These are phyloP conservation scores for Amphibolis antarctica DNA, from an alignment of 106 monocot genomes.

Conservation along the genomic window DNA sequence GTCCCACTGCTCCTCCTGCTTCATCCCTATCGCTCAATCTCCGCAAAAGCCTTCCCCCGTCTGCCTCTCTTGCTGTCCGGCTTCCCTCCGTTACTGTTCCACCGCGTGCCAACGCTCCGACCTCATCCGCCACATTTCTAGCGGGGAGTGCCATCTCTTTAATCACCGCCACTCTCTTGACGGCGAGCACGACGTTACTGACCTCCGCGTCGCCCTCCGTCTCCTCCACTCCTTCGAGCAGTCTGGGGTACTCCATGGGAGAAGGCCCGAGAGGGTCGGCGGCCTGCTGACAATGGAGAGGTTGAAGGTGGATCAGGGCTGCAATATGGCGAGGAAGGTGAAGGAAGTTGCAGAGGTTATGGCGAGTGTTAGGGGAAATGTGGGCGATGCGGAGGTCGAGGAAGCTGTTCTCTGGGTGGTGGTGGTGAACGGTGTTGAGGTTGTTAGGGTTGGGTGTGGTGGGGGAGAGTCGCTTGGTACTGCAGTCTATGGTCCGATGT, in stretches of 20 bases:
- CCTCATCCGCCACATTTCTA: conserved; percentile 17
- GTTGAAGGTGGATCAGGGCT: conserved; percentile 17
- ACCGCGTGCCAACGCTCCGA: conserved; percentile 15
- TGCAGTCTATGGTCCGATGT: conserved; percentile 50
- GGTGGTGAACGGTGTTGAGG: conserved; percentile 69
- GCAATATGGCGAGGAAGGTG: conserved; percentile 30
- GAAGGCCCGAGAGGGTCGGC: conserved; percentile 18
- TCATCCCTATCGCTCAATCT: conserved; percentile 17
- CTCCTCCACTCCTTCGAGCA: conserved; percentile 31
- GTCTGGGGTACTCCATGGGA: conserved; percentile 10
- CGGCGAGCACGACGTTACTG: conserved; percentile 15
- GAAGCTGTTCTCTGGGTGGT: conserved; percentile 49
- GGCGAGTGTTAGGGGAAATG: conserved; percentile 18
- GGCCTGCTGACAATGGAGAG: conserved; percentile 28
- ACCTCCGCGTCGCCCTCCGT: conserved; percentile 59
- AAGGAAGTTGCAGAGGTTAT: conserved; percentile 37
- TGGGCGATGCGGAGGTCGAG: conserved; percentile 13
- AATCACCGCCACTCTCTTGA: neutral
- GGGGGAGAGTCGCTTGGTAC: conserved; percentile 32
- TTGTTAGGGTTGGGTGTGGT: conserved; percentile 36
- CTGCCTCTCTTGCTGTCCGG: conserved; percentile 21
- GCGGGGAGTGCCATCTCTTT: neutral
- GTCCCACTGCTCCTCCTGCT: conserved; percentile 66
- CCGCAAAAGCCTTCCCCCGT: neutral
- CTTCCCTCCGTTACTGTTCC: conserved; percentile 26